phyloP scores from a whole-genome alignment of 202 grass and related monocot genomes.

The Bolboschoenoplectus hybrid region DNA sequence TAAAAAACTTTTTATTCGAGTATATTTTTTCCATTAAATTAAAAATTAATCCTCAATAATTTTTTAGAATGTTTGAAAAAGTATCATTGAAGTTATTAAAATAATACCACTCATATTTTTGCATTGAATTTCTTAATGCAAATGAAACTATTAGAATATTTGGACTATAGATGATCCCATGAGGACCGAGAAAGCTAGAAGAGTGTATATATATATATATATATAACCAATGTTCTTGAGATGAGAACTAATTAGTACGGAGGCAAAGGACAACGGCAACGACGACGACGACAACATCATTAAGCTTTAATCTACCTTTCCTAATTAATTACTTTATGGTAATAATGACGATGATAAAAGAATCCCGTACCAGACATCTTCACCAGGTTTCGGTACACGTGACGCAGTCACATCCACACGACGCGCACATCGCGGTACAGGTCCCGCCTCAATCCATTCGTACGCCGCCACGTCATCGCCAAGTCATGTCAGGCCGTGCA shows the following conservation, averaged over 20 bases:
- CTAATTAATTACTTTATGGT: background rate
- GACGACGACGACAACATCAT: background rate
- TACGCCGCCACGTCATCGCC: background rate
- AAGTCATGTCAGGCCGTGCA: background rate
- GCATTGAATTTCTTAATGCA: no score
- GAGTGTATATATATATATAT: no score
- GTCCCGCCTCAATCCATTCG: background rate
- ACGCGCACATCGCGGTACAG: background rate
- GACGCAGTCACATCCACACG: slow-evolving; percentile 35
- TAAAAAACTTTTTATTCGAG: no score
- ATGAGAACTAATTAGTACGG: background rate
- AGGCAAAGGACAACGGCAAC: background rate
- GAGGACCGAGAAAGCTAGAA: no score
- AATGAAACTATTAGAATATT: no score
- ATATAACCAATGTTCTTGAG: background rate
- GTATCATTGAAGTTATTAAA: no score
- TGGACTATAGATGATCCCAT: no score
- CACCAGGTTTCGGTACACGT: slow-evolving; percentile 7
- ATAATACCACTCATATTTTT: no score
- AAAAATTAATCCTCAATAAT: no score
- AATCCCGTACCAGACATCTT: background rate
- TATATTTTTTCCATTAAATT: no score
- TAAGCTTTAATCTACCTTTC: background rate
- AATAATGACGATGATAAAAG: background rate
- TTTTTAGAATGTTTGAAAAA: no score